These are phyloP conservation scores for Berkeleyomyces rouxiae DNA, from an alignment of 2,329 filamentous ascomycete genomes.

Conservation along the genomic window DNA sequence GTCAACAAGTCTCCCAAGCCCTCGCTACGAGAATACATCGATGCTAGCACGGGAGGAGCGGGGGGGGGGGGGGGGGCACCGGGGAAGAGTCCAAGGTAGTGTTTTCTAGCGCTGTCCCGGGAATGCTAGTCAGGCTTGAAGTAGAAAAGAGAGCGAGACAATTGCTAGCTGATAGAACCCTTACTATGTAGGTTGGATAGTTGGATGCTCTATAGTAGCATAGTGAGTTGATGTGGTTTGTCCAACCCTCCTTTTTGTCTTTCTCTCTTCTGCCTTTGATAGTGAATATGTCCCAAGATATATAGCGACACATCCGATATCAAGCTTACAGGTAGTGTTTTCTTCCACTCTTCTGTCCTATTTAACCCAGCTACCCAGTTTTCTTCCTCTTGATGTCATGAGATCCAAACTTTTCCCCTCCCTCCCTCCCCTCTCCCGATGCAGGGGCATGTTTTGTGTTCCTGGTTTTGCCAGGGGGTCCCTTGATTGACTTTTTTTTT, in stretches of 20 bases:
- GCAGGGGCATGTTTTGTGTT: slow-evolving; percentile 3
- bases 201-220: too few relatives aligned
- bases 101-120: background rate
- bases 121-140: background rate
- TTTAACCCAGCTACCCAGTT: too few relatives aligned
- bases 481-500: background rate
- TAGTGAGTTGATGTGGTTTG: too few relatives aligned
- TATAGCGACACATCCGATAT: too few relatives aligned
- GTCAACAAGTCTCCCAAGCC: background rate
- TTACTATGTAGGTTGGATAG: too few relatives aligned
- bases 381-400: background rate
- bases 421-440: background rate
- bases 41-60: background rate
- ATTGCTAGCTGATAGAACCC: too few relatives aligned
- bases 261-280: background rate
- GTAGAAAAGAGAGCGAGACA: too few relatives aligned
- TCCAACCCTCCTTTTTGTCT: background rate
- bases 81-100: background rate
- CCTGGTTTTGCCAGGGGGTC: background rate
- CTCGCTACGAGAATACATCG: background rate
- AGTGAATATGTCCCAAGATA: background rate
- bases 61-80: background rate
- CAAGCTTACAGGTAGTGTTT: background rate
- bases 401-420: background rate
- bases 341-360: background rate